phyloP scores from a whole-genome alignment of 2,329 filamentous ascomycete genomes.

The Fusarium devonianum region DNA sequence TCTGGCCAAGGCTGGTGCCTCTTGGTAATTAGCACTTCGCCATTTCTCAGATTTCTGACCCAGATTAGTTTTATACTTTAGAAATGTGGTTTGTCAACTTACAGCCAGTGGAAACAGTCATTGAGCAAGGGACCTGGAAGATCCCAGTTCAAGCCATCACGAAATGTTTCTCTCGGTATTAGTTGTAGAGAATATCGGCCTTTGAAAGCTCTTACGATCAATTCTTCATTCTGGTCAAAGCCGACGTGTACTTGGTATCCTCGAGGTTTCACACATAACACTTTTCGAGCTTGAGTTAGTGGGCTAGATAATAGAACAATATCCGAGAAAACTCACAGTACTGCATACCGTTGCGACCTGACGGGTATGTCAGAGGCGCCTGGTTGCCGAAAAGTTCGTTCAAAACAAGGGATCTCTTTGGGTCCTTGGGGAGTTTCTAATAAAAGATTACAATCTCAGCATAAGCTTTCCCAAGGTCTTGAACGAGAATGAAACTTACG shows the following conservation, averaged over 20 bases:
- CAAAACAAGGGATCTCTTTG: constrained; percentile 51
- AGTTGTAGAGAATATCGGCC: constrained; percentile 29
- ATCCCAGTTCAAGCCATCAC: constrained; percentile 44
- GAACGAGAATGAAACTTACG: constrained; percentile 10
- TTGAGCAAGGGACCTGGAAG: constrained; percentile 59
- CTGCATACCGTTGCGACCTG: constrained; percentile 60
- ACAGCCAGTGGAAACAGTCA: constrained; percentile 65
- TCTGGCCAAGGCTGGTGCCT: constrained; percentile 29
- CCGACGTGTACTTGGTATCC: constrained; percentile 62
- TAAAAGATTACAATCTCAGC: too few species aligned
- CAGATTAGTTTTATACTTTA: neutral
- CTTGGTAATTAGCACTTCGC: constrained; percentile 31
- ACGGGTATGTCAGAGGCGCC: constrained; percentile 60
- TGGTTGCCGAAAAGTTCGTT: constrained; percentile 62
- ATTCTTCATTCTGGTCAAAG: constrained; percentile 32
- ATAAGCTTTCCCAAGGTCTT: too few species aligned
- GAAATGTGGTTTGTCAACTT: constrained; percentile 14
- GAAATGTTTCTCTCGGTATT: constrained; percentile 30
- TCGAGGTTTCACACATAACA: constrained; percentile 15
- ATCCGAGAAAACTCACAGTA: constrained; percentile 44
- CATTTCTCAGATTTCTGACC: constrained; percentile 27
- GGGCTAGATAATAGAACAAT: neutral
- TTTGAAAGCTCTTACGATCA: constrained; percentile 41
- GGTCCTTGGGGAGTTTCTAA: constrained; percentile 58
- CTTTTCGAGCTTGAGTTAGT: neutral